Conservation (phyloP, 768 basidiomycete species). For the Suillus lakei region DNA sequence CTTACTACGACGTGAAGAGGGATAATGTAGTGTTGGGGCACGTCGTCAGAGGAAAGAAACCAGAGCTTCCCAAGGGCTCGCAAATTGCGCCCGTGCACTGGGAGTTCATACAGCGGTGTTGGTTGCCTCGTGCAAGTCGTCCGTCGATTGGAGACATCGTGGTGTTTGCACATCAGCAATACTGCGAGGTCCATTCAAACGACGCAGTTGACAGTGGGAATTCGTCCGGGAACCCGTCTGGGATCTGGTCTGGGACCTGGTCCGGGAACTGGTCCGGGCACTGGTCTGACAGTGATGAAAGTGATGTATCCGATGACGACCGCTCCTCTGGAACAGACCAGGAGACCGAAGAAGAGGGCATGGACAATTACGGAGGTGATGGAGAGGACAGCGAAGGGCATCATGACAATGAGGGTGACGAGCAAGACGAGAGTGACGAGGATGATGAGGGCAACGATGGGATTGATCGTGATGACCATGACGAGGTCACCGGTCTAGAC, state of each 20-base stretch:
- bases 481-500: not conserved
- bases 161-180: not conserved
- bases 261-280: not conserved
- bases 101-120: slow-evolving; percentile 47
- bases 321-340: not conserved
- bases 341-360: not conserved
- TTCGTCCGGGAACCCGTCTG: not conserved
- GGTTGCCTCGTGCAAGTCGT: slow-evolving; percentile 23
- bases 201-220: not conserved
- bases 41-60: not conserved
- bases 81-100: slow-evolving; percentile 45
- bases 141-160: not conserved
- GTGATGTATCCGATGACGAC: not conserved
- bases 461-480: not conserved
- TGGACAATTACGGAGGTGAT: not conserved
- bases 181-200: not conserved
- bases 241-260: not conserved
- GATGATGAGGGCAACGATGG: not conserved
- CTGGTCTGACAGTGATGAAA: not conserved
- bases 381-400: not conserved
- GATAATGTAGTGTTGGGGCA: not conserved
- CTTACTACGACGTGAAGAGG: slow-evolving; percentile 7
- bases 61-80: not conserved
- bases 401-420: not conserved
- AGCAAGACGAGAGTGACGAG: not conserved